These are phyloP conservation scores for Boletus tylopilopsis DNA, from an alignment of 768 basidiomycete species.

Conservation along the genomic window DNA sequence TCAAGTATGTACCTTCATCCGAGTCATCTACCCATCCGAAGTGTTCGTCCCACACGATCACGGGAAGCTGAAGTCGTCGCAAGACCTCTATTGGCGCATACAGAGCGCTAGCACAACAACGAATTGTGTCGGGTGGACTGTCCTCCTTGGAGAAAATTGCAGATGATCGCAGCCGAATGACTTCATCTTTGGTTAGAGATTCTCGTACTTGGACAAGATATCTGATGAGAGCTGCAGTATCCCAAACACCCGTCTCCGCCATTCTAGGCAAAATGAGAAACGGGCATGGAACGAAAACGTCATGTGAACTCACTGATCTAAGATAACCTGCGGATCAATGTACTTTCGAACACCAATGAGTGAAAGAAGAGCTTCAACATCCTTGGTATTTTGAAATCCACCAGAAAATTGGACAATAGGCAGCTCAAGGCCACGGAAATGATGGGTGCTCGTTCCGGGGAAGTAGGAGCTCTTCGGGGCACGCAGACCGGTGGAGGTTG, in stretches of 20 bases:
- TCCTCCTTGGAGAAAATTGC: constrained; percentile 10
- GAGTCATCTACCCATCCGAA: constrained; percentile 66
- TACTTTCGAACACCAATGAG: not conserved
- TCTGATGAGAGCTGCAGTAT: not conserved
- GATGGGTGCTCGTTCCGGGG: constrained; percentile 59
- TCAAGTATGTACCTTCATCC: constrained; percentile 74
- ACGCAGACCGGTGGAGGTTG: constrained; percentile 55
- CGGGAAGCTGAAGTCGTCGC: constrained; percentile 63
- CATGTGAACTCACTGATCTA: not conserved
- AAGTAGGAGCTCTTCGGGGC: constrained; percentile 72
- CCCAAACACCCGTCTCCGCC: no score
- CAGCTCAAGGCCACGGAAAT: not conserved
- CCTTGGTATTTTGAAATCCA: constrained; percentile 34
- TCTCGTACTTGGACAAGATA: not conserved
- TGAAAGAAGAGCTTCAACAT: not conserved
- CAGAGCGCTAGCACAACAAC: constrained; percentile 63
- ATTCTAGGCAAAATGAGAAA: not conserved
- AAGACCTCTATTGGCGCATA: constrained; percentile 79
- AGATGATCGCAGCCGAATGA: no score
- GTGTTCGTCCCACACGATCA: constrained; percentile 82
- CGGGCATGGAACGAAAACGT: no score
- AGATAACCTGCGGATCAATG: not conserved
- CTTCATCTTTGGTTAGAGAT: not conserved
- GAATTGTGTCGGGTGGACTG: constrained; percentile 15
- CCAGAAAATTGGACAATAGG: not conserved